phyloP scores from a whole-genome alignment of 2,329 filamentous ascomycete species.

The Cercospora beticola region DNA sequence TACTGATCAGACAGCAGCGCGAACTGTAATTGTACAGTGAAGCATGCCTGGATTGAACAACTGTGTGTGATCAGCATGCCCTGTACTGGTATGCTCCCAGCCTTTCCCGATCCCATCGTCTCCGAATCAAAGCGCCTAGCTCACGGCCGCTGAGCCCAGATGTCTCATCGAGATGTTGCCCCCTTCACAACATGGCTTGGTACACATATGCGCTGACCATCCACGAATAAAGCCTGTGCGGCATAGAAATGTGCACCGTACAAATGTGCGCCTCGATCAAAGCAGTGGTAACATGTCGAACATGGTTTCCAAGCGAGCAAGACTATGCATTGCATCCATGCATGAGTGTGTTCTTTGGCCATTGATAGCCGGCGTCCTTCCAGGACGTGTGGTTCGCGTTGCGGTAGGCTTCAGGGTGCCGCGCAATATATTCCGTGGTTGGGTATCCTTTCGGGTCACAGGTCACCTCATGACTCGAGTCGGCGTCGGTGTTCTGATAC shows the following conservation, averaged over 20 bases:
- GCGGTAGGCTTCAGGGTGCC: constrained; percentile 50
- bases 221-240: background rate
- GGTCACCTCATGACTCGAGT: constrained; percentile 44
- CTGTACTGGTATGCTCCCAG: constrained; percentile 1
- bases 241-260: constrained; percentile 7
- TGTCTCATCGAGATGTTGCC: background rate
- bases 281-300: constrained; percentile 6
- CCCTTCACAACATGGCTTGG: background rate
- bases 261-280: constrained; percentile 8
- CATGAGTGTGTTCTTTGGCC: constrained; percentile 49
- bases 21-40: background rate
- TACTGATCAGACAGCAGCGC: background rate
- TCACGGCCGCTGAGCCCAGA: constrained; percentile 1
- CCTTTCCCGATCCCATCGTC: background rate
- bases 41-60: background rate
- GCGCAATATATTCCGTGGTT: constrained; percentile 53
- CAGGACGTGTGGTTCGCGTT: constrained; percentile 54
- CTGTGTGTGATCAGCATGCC: background rate
- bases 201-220: constrained; percentile 1
- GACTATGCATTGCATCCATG: constrained; percentile 37
- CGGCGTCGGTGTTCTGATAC: constrained; percentile 51
- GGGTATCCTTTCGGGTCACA: constrained; percentile 57
- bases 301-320: constrained; percentile 16
- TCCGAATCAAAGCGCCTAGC: background rate
- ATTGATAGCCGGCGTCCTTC: constrained; percentile 39